These are phyloP conservation scores for Obelidium mucronatum DNA, from an alignment of 192 early-diverging fungal species.

Conservation along the genomic window DNA sequence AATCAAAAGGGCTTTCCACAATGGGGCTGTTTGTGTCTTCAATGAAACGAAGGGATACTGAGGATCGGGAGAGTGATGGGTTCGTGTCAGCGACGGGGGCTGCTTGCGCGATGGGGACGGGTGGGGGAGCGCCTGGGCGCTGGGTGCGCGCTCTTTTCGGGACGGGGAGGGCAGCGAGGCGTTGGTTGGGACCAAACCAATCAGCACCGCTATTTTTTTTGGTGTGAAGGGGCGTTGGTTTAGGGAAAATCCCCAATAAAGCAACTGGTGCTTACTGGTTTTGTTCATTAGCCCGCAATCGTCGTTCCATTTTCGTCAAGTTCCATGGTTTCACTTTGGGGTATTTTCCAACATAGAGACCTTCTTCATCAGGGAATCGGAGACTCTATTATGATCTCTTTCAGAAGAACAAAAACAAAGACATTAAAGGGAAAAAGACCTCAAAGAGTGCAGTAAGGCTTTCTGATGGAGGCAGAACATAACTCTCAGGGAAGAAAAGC, in stretches of 20 bases:
- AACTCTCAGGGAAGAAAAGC: conserved; percentile 35
- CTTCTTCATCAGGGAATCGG: conserved; percentile 38
- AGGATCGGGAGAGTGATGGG: conserved; percentile 4
- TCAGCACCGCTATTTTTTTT: conserved; percentile 25
- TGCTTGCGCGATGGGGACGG: conserved; percentile 26
- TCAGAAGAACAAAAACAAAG: not conserved
- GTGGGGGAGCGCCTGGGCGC: conserved; percentile 34
- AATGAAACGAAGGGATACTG: conserved; percentile 8
- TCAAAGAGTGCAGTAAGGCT: conserved; percentile 26
- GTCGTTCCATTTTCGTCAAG: conserved; percentile 35
- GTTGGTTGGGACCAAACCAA: conserved; percentile 41
- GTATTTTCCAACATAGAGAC: conserved; percentile 35
- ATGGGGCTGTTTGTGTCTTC: not conserved
- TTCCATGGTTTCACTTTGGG: conserved; percentile 31
- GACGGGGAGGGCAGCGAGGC: conserved; percentile 18
- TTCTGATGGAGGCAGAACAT: conserved; percentile 20
- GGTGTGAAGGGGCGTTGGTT: not conserved
- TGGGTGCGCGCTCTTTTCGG: conserved; percentile 30
- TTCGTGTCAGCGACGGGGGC: not conserved
- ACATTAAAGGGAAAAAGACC: conserved; percentile 1
- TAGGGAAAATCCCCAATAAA: not conserved
- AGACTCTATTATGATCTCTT: conserved; percentile 17
- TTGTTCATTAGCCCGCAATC: conserved; percentile 18
- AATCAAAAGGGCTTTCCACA: not conserved
- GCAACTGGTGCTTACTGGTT: conserved; percentile 26